Percentiles rank a stretch among this genome's conserved stretches.
Conservation (phyloP, 129 eudicot species). For the Arctium lappa region DNA sequence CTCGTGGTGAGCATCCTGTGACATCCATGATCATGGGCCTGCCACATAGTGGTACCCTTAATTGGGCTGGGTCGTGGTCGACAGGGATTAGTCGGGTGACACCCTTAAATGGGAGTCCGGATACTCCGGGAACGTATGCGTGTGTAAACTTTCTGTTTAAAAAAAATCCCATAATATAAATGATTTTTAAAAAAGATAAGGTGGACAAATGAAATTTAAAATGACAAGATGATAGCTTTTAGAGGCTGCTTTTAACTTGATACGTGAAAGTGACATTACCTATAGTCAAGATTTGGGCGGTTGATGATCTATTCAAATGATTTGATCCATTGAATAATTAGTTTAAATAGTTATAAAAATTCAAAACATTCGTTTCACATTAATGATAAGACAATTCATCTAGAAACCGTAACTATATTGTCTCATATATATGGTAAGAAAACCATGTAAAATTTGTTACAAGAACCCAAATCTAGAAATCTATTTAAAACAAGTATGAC, state of each 20-base stretch:
- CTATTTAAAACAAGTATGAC: neutral
- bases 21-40: too few relatives aligned
- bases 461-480: neutral
- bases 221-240: neutral
- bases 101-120: too few relatives aligned
- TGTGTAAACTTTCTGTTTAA: too few relatives aligned
- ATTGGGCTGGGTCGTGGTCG: too few relatives aligned
- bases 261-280: neutral
- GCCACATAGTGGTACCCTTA: too few relatives aligned
- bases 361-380: neutral
- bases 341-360: neutral
- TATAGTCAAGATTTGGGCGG: conserved; percentile 22
- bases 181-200: too few relatives aligned
- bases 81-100: too few relatives aligned
- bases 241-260: neutral
- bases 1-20: too few relatives aligned
- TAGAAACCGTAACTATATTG: neutral
- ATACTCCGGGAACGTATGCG: too few relatives aligned
- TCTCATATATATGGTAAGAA: neutral
- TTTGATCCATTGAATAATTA: neutral
- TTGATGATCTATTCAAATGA: neutral
- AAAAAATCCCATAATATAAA: too few relatives aligned
- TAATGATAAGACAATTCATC: neutral
- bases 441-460: neutral
- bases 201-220: too few relatives aligned